These are phyloP conservation scores for Heterobasidion parviporum DNA, from an alignment of 1,284 basidiomycete species.

Conservation along the genomic window DNA sequence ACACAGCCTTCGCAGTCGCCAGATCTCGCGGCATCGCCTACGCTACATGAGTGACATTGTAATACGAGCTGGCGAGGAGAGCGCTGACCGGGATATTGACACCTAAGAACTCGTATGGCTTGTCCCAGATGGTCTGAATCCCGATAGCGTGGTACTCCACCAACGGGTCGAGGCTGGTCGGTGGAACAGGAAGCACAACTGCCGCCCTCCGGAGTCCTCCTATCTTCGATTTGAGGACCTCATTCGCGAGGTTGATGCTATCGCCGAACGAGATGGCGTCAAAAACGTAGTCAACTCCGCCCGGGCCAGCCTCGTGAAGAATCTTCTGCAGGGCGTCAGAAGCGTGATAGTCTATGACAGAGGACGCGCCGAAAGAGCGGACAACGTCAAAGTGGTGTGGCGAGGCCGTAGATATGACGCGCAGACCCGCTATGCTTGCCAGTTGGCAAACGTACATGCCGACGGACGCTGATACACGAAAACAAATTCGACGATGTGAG, in stretches of 20 bases:
- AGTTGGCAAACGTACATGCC: not conserved
- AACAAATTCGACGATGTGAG: not conserved
- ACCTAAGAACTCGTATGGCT: not conserved
- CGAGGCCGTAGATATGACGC: conserved; percentile 30
- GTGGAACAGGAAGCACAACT: not conserved
- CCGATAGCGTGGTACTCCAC: not conserved
- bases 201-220: not conserved
- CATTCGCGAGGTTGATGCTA: not conserved
- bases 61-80: not conserved
- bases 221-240: not conserved
- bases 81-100: not conserved
- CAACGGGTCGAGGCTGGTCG: not conserved
- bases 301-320: conserved; percentile 14
- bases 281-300: conserved; percentile 14
- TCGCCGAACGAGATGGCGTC: conserved; percentile 14
- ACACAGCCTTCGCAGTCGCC: not conserved
- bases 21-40: not conserved
- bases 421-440: not conserved
- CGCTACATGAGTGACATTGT: not conserved
- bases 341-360: conserved; percentile 25
- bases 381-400: conserved; percentile 28
- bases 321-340: conserved; percentile 16
- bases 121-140: not conserved
- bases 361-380: conserved; percentile 31
- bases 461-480: not conserved